Conservation (phyloP, 23 red algal species). For the Chondrus crispus region DNA sequence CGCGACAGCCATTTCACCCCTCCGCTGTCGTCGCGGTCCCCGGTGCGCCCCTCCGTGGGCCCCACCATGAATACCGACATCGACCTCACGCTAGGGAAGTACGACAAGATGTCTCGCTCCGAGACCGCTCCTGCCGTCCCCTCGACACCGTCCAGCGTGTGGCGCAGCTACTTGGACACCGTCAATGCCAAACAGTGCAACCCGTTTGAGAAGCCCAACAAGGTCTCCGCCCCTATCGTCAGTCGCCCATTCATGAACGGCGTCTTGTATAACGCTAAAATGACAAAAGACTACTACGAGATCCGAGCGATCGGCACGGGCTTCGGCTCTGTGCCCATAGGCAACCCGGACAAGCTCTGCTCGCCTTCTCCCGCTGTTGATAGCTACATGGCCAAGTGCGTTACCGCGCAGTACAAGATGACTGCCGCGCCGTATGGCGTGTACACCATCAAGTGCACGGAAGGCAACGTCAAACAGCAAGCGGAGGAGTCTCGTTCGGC, state of each 20-base stretch:
- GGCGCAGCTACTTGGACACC: not conserved
- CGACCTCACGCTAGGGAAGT: not conserved
- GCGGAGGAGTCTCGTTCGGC: slow-evolving; percentile 41
- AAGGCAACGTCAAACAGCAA: slow-evolving; percentile 33
- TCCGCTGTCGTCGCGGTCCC: not conserved
- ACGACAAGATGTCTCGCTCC: not conserved
- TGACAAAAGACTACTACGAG: not conserved
- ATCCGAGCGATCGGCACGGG: not conserved
- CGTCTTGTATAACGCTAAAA: not conserved
- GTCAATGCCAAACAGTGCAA: too few species aligned
- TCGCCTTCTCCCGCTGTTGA: not conserved
- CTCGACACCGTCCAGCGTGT: not conserved
- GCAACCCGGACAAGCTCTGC: not conserved
- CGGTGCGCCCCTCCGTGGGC: not conserved
- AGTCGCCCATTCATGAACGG: not conserved
- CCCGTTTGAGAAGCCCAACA: not conserved
- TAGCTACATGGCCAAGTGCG: slow-evolving; percentile 30
- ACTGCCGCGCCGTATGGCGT: slow-evolving; percentile 11
- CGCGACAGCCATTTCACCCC: not conserved
- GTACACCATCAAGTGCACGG: slow-evolving; percentile 44
- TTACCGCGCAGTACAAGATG: slow-evolving; percentile 46
- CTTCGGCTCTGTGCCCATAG: not conserved
- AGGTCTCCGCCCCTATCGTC: not conserved
- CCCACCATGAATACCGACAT: not conserved
- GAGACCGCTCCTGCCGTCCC: not conserved